Base-by-base conservation (phyloP, 2,329 filamentous ascomycete species). In the Claviceps sp. region DNA sequence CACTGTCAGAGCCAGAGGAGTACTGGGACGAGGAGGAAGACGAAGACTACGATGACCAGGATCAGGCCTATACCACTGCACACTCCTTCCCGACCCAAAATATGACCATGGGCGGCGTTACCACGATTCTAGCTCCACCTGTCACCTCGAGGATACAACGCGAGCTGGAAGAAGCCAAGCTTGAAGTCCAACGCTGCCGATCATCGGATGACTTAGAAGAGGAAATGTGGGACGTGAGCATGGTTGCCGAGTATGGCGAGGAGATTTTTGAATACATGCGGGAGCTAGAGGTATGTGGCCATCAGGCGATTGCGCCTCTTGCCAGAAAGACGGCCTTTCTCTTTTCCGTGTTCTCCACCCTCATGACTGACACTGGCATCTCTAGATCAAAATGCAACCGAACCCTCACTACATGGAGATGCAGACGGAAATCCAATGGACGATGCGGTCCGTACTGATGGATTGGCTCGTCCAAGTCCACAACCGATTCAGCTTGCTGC, bases 401-500 rank as follows among this genome's bases (percentile, higher is more conserved):
- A 90, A 93, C 62, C 77, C 89, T 3, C 81, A 93, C 65, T 98
- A 98, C 74, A 98, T 98, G 91, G 89, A 95, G 56, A 83, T 86
- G 58, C 93, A 98, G 67, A 84, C 85, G n/a, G 91, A 97, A 68
- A 94, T 98, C 53, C 88, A 95, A 65, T 98, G 93, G 93, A 95
- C 90, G 2, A 98, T 97, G 93, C 88, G 93, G 47, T 85, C 89
- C 5, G 89, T 97, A 22, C 76, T 98, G 51, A 94, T 98, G 83
- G 93, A 97, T 68, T 98, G 93, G 93, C 77, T 98, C 44, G 86
- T 97, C 47, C 90, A 98, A 67, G 93, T 98, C 34, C 93, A 98
- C 66, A 81, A 84, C 60, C 87, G 93, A 38, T 98, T 98, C 71
- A 81, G 79, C 38, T 78, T 98, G 30, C 79, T 97, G 8, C 91